A percentile compares a stretch with the other conserved stretches of the same genome.
These are phyloP conservation scores for Voacanga thouarsii DNA, from an alignment of 257 asterid species.

Conservation along the genomic window DNA sequence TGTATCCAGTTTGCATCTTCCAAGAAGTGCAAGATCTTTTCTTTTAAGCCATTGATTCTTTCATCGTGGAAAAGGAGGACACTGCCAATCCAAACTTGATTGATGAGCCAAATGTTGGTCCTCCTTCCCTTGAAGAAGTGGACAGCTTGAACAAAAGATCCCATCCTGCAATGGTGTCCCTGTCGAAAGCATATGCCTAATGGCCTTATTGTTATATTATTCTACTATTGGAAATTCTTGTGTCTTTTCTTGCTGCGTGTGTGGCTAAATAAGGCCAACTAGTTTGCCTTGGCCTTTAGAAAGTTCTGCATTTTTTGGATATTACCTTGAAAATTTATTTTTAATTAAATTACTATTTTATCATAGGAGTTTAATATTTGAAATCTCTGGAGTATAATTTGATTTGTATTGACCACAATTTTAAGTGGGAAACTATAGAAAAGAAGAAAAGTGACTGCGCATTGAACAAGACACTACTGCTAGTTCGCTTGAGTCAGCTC, in stretches of 20 bases:
- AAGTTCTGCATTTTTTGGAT: not conserved
- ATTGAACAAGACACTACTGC: too few species aligned
- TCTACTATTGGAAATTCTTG: not conserved
- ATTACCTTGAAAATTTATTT: too few species aligned
- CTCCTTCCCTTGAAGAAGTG: conserved; percentile 51
- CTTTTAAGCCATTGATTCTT: conserved; percentile 61
- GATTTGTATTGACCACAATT: not conserved
- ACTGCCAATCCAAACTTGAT: not conserved
- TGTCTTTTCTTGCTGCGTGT: conserved; percentile 11
- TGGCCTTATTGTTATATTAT: conserved; percentile 1
- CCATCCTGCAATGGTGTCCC: conserved; percentile 59
- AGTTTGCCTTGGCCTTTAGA: conserved; percentile 4
- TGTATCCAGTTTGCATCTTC: too few species aligned
- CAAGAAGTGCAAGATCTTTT: conserved; percentile 83
- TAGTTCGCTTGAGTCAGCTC: too few species aligned
- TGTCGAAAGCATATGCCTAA: conserved; percentile 26
- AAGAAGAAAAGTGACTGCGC: not conserved
- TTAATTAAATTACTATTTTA: too few species aligned
- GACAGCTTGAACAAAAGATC: conserved; percentile 52
- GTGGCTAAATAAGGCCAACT: conserved; percentile 32
- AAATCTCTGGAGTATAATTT: too few species aligned
- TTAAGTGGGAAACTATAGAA: not conserved
- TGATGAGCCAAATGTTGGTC: conserved; percentile 35
- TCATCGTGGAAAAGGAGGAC: conserved; percentile 28
- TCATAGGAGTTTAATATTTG: too few species aligned